Evolutionary conservation across 1,139 yeast genomes (phyloP), one percentile per base, ranked within the genome.

Genomic region (Pichia norvegensis): DNA sequence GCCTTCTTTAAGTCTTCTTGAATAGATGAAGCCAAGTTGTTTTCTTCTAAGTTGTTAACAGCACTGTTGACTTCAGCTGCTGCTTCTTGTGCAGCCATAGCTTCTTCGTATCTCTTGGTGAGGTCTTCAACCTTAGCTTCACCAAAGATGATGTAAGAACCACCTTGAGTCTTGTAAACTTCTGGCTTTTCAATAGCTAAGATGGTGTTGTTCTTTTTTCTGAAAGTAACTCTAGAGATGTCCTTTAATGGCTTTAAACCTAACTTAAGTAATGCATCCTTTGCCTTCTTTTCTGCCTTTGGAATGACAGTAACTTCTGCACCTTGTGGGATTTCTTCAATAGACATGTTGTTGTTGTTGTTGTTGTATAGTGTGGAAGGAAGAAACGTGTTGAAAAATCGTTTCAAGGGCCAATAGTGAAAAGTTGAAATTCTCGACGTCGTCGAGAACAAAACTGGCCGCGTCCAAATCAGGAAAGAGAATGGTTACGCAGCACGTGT

Each of bases 121-220:
- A 85, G 72, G 73, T 87, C 95, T 68, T 88, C 96, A 59, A 86
- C 85, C 79, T 87, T 86, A 67, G 96, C 95, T 73, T 90, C 97
- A 72, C 98, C 98, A 63, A 92, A 90, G 57, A 92, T 97, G 62
- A 92, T 82, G 75, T 85, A 92, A 61, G 95, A 82, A 67, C 97
- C 96, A 64, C 95, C 94, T 60, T 84, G 77, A 55, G 95, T 82
- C 73, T 78, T 86, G 95, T 76, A 92, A 52, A 92, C 98, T 61
- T 90, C 97, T 68, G 98, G 98, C 58, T 72, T 69, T 69, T 86
- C 95, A 73, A 92, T 86, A 66, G 95, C 95, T 69, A 85, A 81
- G 67, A 88, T 85, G 67, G 83, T 78, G 80, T 87, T 87, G 70
- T 94, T 90, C 73, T 87, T 81, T 76, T 86, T 92, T 74, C 85